Evolutionary conservation across 495 filamentous ascomycete genomes (phyloP).

Genomic region (Neurospora tetrasperma): DNA sequence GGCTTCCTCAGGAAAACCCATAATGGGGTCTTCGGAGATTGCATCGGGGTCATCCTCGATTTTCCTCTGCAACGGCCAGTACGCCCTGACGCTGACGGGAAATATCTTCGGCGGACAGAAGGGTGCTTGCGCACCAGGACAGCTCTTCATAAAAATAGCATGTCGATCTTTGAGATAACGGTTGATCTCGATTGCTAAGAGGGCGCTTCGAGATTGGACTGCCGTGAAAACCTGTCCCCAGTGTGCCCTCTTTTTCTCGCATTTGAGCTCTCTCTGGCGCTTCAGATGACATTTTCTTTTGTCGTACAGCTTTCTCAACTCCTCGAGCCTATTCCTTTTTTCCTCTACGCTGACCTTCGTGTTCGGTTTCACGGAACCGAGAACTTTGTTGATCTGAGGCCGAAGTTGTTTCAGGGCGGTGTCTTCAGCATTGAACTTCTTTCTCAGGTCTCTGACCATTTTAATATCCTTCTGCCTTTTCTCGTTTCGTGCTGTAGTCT

Average conservation of each 20-base stretch:
- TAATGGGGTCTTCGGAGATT: not conserved
- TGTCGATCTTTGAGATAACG: conserved; percentile 1
- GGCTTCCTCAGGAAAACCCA: conserved; percentile 11
- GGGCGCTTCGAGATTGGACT: not conserved
- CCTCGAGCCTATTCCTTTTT: accelerated
- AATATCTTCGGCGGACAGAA: not conserved
- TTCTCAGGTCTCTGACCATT: not conserved
- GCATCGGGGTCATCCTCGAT: not conserved
- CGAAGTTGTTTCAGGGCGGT: too few relatives aligned
- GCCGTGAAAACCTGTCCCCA: not conserved
- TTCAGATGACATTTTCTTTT: not conserved
- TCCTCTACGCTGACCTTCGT: not conserved
- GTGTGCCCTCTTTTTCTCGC: not conserved
- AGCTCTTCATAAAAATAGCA: not conserved
- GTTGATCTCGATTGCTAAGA: not conserved
- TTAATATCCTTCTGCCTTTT: not conserved
- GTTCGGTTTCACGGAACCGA: not conserved
- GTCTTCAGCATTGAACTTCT: not conserved
- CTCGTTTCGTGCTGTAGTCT: not conserved
- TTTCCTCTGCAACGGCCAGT: conserved; percentile 6
- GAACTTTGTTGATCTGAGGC: not conserved
- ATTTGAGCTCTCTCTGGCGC: not conserved
- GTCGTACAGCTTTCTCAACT: not conserved
- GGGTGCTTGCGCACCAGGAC: not conserved
- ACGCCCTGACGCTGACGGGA: conserved; percentile 11